Conservation (phyloP, 2,329 filamentous ascomycete species). For the Cytospora piceae region DNA sequence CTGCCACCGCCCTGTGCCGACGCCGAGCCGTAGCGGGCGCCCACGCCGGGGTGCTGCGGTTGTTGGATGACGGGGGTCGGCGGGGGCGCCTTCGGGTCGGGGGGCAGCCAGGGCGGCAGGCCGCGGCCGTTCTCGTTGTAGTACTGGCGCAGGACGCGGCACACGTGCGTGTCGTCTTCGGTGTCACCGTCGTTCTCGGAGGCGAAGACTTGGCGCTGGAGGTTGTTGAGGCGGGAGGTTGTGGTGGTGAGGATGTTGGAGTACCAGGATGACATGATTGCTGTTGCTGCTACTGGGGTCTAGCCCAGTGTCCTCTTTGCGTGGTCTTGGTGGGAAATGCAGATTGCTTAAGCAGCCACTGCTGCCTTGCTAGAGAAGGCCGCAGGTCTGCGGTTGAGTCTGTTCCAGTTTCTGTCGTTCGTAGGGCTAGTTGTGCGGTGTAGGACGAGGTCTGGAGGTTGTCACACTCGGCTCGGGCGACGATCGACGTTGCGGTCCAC, state of each 20-base stretch:
- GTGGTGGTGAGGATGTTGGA: slow-evolving; percentile 71
- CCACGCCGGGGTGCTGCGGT: slow-evolving; percentile 45
- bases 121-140: slow-evolving; percentile 85
- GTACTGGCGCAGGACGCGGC: slow-evolving; percentile 88
- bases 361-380: background rate
- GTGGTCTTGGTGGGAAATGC: background rate
- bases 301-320: slow-evolving; percentile 1
- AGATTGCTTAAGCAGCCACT: background rate
- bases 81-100: slow-evolving; percentile 78
- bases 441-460: background rate
- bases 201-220: slow-evolving; percentile 52
- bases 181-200: slow-evolving; percentile 71
- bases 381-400: background rate
- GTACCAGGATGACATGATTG: slow-evolving; percentile 78
- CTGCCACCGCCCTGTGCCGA: slow-evolving; percentile 39
- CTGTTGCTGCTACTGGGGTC: background rate
- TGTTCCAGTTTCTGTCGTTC: background rate
- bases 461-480: background rate
- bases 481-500: background rate
- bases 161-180: slow-evolving; percentile 92
- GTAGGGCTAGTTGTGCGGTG: background rate
- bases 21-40: slow-evolving; percentile 56
- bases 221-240: slow-evolving; percentile 66
- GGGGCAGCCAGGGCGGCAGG: slow-evolving; percentile 85
- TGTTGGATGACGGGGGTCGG: slow-evolving; percentile 57